Percentiles rank a stretch among this genome's conserved stretches.
phyloP scores from a whole-genome alignment of 768 basidiomycete species.

The Mycena rosella region DNA sequence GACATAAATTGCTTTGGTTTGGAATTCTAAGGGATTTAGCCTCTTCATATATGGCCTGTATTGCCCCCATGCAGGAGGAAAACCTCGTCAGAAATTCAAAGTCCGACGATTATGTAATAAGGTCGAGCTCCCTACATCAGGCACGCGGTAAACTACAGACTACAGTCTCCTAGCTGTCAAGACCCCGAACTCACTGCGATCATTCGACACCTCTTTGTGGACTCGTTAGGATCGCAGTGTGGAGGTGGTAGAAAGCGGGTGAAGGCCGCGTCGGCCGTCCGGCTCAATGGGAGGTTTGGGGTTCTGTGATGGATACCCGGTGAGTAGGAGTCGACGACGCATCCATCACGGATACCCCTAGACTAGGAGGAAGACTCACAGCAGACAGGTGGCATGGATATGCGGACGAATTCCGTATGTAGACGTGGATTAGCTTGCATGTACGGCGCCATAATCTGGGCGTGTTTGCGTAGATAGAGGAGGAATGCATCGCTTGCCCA shows the following conservation, averaged over 20 bases:
- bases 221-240: not conserved
- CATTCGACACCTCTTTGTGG: too few species aligned
- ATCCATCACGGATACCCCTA: conserved; percentile 25
- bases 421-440: conserved; percentile 40
- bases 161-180: too few species aligned
- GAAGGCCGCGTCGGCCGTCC: conserved; percentile 12
- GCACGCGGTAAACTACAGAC: too few species aligned
- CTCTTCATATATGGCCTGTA: too few species aligned
- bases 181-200: too few species aligned
- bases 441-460: conserved; percentile 35
- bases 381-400: conserved; percentile 29
- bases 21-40: too few species aligned
- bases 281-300: conserved; percentile 16
- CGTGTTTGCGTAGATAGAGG: conserved; percentile 46
- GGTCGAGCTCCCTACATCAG: too few species aligned
- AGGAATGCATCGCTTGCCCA: conserved; percentile 50
- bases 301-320: conserved; percentile 17
- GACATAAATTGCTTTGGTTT: too few species aligned
- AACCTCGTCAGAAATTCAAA: too few species aligned
- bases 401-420: conserved; percentile 16
- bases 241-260: conserved; percentile 1
- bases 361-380: conserved; percentile 32
- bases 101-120: too few species aligned
- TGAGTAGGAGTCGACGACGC: conserved; percentile 30
- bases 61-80: too few species aligned